Conservation (phyloP, 2,329 filamentous ascomycete genomes). For the Samsoniella hepiali region DNA sequence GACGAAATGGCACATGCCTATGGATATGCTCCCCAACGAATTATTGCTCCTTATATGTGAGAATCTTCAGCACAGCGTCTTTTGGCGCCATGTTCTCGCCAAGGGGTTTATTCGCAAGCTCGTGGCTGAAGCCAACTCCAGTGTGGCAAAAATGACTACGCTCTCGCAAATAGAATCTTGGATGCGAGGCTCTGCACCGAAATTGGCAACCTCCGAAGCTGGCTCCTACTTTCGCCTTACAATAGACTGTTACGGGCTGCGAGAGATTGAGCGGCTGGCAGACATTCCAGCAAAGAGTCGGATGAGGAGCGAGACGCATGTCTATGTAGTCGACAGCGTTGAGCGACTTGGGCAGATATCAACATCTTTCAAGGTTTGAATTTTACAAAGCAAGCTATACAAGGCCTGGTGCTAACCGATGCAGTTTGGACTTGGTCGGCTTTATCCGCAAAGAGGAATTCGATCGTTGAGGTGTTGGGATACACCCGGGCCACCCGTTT, state of each 20-base stretch:
- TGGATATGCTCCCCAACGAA: conserved; percentile 6
- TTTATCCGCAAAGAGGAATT: conserved; percentile 1
- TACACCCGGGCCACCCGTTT: conserved; percentile 6
- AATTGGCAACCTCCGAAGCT: not conserved
- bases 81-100: conserved; percentile 10
- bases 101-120: conserved; percentile 8
- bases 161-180: conserved; percentile 5
- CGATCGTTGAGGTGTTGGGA: conserved; percentile 8
- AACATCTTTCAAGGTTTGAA: conserved; percentile 7
- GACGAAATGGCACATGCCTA: not conserved
- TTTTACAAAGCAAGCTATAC: not conserved
- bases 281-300: not conserved
- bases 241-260: conserved; percentile 5
- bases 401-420: not conserved
- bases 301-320: not conserved
- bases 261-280: conserved; percentile 6
- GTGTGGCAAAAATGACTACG: not conserved
- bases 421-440: conserved; percentile 10
- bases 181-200: not conserved
- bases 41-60: not conserved
- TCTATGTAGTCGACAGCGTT: conserved; percentile 1
- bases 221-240: conserved; percentile 5
- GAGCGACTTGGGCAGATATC: not conserved
- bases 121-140: not conserved
- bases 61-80: not conserved